Evolutionary conservation across 495 filamentous ascomycete genomes (phyloP), one percentile per base, ranked within the genome.

Genomic region (Tetracladium setigerum): DNA sequence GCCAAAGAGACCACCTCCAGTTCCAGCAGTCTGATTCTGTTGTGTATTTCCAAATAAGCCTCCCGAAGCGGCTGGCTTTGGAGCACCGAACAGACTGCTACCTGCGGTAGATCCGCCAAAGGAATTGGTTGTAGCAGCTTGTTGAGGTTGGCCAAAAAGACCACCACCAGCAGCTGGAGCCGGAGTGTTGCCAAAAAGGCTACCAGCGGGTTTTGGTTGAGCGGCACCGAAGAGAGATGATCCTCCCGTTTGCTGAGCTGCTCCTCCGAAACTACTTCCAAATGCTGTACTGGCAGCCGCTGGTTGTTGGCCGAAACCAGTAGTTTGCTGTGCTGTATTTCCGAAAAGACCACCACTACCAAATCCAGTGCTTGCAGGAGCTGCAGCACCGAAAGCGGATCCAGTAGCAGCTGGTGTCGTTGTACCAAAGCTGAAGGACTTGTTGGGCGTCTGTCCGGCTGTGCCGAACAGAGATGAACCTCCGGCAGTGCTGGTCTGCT

Each of bases 71-170:
- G 65, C 46, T 50, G 61, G 60, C 59, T 68, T 58, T 18, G 59
- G 44, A 16, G 49, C 52, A 24, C 76, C 77, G 49, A 84, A 84
- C 4, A 82, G 66, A 32, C 73, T 64, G 2, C 64, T 62, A 24
- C 57, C 43, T 17, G 62, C 63, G 4, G 62, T 64, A 15, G 65
- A 54, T 50, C 62, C 66, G 19, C 53, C 57, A 22, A 56, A 57
- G 9, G 45, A 44, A 14, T 36, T 47, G 14, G 33, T 35, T 12
- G 47, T 13, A 11, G 53, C 44, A 49, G 76, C 67, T 24, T 67
- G 58, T 36, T 62, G 56, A 13, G 49, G 65, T 43, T 54, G 67
- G n/a, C 77, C 78, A 56, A 88, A 87, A 4, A 86, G 60, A 41
- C 81, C 73, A 7, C 68, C 73, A 11, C 75, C 50, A 70, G 72